phyloP scores from a whole-genome alignment of 1,284 basidiomycete species.

The Takashimella koratensis region DNA sequence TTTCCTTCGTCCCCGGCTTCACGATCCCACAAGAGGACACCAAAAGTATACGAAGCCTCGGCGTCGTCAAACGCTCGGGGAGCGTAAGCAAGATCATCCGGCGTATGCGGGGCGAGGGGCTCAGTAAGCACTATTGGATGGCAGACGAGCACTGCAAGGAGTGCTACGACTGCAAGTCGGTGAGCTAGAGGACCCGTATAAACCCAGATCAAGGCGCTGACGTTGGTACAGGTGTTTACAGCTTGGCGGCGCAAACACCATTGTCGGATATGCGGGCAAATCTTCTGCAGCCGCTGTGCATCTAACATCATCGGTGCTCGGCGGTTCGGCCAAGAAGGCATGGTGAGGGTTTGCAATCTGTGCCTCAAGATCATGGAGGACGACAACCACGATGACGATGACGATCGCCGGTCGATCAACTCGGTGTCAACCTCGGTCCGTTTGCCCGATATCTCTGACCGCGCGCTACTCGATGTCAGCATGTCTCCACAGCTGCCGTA shows the following conservation, averaged over 20 bases:
- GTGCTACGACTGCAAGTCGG: conserved; percentile 78
- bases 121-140: conserved; percentile 83
- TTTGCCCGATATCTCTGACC: conserved; percentile 26
- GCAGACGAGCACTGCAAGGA: conserved; percentile 94
- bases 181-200: conserved; percentile 22
- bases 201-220: too few species aligned
- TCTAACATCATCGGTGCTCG: conserved; percentile 95
- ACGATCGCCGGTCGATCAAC: conserved; percentile 45
- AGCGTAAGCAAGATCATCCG: conserved; percentile 87
- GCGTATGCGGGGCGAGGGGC: conserved; percentile 72
- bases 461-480: conserved; percentile 34
- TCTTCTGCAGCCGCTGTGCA: conserved; percentile 88
- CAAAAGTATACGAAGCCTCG: conserved; percentile 41
- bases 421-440: conserved; percentile 37
- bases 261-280: conserved; percentile 87
- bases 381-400: conserved; percentile 66
- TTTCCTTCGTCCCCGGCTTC: conserved; percentile 45
- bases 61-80: conserved; percentile 61
- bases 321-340: conserved; percentile 89
- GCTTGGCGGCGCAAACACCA: conserved; percentile 92
- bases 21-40: conserved; percentile 45
- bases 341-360: conserved; percentile 89
- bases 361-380: conserved; percentile 87
- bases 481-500: conserved; percentile 43
- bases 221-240: conserved; percentile 85